A percentile compares a stretch with the other conserved stretches of the same genome.
Evolutionary conservation across 306 rosid genomes (phyloP).

Genomic region (Elaeagnus macrophylla): DNA sequence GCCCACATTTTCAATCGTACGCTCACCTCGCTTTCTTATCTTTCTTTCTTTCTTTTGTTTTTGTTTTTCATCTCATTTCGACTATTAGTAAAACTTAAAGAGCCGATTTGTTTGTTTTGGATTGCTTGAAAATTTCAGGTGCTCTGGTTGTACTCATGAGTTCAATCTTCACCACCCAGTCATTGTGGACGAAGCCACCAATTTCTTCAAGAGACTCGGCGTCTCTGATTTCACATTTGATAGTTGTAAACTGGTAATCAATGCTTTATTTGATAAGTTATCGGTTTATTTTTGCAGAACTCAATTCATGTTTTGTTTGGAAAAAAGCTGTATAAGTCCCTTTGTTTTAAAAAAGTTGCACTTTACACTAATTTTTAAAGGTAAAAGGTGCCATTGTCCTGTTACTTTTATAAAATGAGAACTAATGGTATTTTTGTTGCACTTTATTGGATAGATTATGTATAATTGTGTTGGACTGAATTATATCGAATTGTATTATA

Average conservation of each 20-base stretch:
- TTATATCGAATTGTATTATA: too few relatives aligned
- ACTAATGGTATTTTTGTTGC: too few relatives aligned
- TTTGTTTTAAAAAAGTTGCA: too few relatives aligned
- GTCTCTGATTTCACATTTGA: constrained; percentile 73
- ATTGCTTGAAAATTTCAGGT: constrained; percentile 27
- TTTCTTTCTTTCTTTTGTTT: too few relatives aligned
- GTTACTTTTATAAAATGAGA: too few relatives aligned
- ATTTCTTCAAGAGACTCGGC: constrained; percentile 58
- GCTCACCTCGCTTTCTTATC: constrained; percentile 2
- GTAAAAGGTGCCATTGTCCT: too few relatives aligned
- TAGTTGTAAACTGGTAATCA: constrained; percentile 52
- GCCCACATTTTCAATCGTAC: constrained; percentile 81
- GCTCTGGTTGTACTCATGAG: constrained; percentile 92
- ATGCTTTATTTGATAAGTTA: background rate
- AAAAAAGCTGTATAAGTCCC: too few relatives aligned
- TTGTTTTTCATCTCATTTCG: background rate
- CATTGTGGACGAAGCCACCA: constrained; percentile 59
- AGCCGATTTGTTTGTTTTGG: background rate
- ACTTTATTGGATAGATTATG: too few relatives aligned
- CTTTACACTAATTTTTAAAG: too few relatives aligned
- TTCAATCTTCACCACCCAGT: constrained; percentile 74
- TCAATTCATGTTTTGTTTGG: too few relatives aligned
- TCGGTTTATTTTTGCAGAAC: background rate
- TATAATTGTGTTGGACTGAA: too few relatives aligned
- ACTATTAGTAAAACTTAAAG: background rate